Percentiles rank a stretch among this genome's conserved stretches.
phyloP scores from a whole-genome alignment of 169 alveolate genomes.

The Plasmodium inui region DNA sequence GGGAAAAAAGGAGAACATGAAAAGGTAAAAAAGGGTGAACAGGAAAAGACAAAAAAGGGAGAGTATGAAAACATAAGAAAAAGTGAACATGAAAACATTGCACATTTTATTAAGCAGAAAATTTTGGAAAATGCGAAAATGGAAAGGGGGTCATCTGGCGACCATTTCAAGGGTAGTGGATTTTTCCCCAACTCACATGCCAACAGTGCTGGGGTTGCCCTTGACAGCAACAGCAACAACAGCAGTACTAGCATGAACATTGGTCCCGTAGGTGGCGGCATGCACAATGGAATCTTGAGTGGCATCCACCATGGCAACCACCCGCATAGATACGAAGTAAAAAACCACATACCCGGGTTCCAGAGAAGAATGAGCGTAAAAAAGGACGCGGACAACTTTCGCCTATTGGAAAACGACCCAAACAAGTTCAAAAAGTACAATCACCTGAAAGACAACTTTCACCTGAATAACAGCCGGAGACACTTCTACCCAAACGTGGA shows the following conservation, averaged over 20 bases:
- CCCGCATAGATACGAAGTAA: slow-evolving; percentile 24
- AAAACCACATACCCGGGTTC: background rate
- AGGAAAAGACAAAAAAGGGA: background rate
- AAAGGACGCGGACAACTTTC: background rate
- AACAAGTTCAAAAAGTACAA: slow-evolving; percentile 55
- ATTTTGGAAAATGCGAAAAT: background rate
- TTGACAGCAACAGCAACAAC: background rate
- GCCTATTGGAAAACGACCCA: slow-evolving; percentile 21
- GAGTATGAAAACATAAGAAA: background rate
- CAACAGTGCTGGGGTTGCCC: background rate
- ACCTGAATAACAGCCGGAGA: slow-evolving; percentile 35
- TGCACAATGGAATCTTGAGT: background rate
- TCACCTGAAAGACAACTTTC: slow-evolving; percentile 61
- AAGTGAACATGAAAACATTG: background rate
- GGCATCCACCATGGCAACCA: background rate
- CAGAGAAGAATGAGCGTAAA: slow-evolving; percentile 11
- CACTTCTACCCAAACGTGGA: slow-evolving; percentile 27
- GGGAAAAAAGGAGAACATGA: background rate
- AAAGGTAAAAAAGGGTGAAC: background rate
- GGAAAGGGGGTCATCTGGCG: background rate
- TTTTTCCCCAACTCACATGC: background rate
- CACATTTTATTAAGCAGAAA: background rate
- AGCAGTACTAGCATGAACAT: background rate
- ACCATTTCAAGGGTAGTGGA: background rate
- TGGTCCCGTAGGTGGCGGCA: background rate